Evolutionary conservation across 2,329 filamentous ascomycete genomes (phyloP).

Genomic region (Diaporthe sp.): DNA sequence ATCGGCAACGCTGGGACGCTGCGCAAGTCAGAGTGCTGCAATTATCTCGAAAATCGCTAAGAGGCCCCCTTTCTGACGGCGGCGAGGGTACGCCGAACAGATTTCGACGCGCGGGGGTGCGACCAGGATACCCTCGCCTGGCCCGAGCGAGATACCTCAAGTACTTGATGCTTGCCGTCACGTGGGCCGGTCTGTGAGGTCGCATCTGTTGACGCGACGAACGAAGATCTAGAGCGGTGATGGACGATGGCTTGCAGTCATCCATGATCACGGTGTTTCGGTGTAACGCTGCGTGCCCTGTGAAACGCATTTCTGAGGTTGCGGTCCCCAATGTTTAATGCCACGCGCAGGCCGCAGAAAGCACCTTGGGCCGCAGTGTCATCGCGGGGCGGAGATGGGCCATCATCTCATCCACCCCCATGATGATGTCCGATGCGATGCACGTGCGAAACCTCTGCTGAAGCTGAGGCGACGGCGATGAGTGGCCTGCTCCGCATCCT

Average conservation of each 20-base stretch:
- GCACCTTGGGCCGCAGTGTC: slow-evolving; percentile 3
- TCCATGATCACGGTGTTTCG: slow-evolving; percentile 32
- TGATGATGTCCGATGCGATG: slow-evolving; percentile 30
- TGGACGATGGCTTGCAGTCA: slow-evolving; percentile 32
- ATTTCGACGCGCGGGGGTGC: slow-evolving; percentile 4
- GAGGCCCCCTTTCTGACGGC: slow-evolving; percentile 10
- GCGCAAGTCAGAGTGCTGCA: slow-evolving; percentile 14
- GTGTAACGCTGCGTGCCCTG: slow-evolving; percentile 26
- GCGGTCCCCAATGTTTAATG: slow-evolving; percentile 20
- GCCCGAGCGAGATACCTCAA: neutral
- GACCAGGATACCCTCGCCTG: slow-evolving; percentile 19
- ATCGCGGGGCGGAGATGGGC: neutral
- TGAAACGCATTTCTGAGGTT: slow-evolving; percentile 32
- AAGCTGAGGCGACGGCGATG: slow-evolving; percentile 19
- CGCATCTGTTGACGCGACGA: slow-evolving; percentile 20
- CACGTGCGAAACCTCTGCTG: slow-evolving; percentile 22
- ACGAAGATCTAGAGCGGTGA: slow-evolving; percentile 34
- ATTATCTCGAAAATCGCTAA: slow-evolving; percentile 17
- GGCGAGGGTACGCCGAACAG: slow-evolving; percentile 14
- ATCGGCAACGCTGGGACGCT: slow-evolving; percentile 32
- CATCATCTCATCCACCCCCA: slow-evolving; percentile 21
- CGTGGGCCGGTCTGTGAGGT: slow-evolving; percentile 33
- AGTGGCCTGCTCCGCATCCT: neutral
- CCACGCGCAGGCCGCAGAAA: neutral
- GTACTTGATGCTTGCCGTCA: slow-evolving; percentile 32